Base-by-base conservation (phyloP, 2,329 filamentous ascomycete genomes). In the Fusarium sp. region DNA sequence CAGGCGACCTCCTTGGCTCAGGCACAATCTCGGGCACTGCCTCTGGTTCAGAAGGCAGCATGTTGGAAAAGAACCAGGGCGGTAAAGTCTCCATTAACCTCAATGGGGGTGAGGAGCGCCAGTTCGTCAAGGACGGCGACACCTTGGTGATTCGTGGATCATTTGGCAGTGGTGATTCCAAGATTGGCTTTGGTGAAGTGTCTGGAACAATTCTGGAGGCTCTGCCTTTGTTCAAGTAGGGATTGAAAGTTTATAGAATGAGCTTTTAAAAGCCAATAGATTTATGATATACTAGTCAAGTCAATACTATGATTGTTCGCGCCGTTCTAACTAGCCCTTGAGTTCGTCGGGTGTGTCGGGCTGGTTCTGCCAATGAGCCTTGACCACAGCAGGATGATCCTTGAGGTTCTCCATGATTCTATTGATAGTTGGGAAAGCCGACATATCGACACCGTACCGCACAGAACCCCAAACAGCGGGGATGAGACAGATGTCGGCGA, bases 121-220 rank as follows among this genome's bases (percentile, higher is more conserved):
- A 80, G 48, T 94, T 92, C 74, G 74, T 94, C 31, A 82, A 91
- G 68, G 91, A 94, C 68, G 91, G 90, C 0, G 91, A 95, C 71
- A 86, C 85, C 3, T 74, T 93, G 11, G 82, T 83, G 1, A 81
- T 94, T 35, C 82, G 83, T 1, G 91, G 91, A 1, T 82, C 84
- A 7, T 89, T 86, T 68, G 89, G 88, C 1, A 82, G 86, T 52
- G 85, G 88, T 28, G 86, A 87, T 3, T 82, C 78, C n/a, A 79
- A 88, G 48, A 88, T 95, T 25, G 91, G 91, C 0, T 94, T 94
- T 74, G 91, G 91, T 3, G 85, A 92, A 63, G 91, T 90, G 64
- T 78, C 80, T 19, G 91, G 90, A 12, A 85, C 75, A 34, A 88
- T 93, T 15, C 58, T 71, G 24, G 67, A 73, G 0, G 67, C 76